Evolutionary conservation across 2,329 filamentous ascomycete species (phyloP), one percentile per base, ranked within the genome.

Genomic region (Penicillium sp.): DNA sequence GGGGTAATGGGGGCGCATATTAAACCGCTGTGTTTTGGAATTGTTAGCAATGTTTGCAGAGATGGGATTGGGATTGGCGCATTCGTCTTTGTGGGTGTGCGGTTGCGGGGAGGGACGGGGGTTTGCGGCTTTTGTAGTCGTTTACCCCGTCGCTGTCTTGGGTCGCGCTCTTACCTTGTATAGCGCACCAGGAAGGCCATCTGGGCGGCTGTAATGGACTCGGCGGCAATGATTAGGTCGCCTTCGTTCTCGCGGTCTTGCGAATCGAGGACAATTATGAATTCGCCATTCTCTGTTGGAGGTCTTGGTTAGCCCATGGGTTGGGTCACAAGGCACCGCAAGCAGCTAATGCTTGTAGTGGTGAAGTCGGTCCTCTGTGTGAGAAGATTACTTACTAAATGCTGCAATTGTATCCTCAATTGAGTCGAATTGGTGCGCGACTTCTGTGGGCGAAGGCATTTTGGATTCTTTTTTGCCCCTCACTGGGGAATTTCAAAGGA

Each of bases 171-270:
- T 48, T 62, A 75, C 73, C 73, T 88, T 34, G 87, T 86, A 76
- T 95, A 82, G 63, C 89, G 88, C 69, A 98, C 81, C 79, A 98
- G 84, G 76, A 96, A 98, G 62, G 89, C 88, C 83, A 95, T 94
- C 73, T 97, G 91, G 57, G 87, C 80, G 22, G 89, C 78, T 8
- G 91, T 95, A 57, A 96, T 75, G 63, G 85, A 79, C 59, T 88
- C 76, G 55, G 89, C 91, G 58, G 93, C 88, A 65, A 97, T 94
- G 71, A 97, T 96, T 43, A 98, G 81, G 74, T 98, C 93, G 70
- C 90, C 93, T 78, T 98, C 93, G 70, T 98, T 98, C 72, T 98
- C 93, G 70, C 93, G 90, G 55, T 84, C 81, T 57, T 88, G 83
- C 60, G 88, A 87, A 75, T 98, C 93, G 64, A 98, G 87, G 33